These are phyloP conservation scores for Tricholoma furcatifolium DNA, from an alignment of 768 basidiomycete genomes.

Conservation along the genomic window DNA sequence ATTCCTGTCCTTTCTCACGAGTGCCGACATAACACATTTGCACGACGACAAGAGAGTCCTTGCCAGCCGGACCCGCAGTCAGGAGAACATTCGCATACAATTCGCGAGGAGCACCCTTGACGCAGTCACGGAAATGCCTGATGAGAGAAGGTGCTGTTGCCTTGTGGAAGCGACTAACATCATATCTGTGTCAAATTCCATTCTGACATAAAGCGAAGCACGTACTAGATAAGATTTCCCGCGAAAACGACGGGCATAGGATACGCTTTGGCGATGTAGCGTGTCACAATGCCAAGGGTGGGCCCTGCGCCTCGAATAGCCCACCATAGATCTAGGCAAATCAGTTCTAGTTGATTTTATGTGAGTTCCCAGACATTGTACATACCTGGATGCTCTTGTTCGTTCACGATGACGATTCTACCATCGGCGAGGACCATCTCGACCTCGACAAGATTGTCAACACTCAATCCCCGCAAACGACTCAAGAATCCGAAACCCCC, in stretches of 20 bases:
- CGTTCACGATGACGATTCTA: slow-evolving; percentile 73
- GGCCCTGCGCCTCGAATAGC: slow-evolving; percentile 83
- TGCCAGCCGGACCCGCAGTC: slow-evolving; percentile 83
- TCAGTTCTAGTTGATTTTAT: not conserved
- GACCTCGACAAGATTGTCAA: slow-evolving; percentile 88
- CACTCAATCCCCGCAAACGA: slow-evolving; percentile 78
- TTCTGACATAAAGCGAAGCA: slow-evolving; percentile 7
- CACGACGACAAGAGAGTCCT: slow-evolving; percentile 85
- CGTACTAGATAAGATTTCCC: slow-evolving; percentile 90
- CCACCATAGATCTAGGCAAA: slow-evolving; percentile 76
- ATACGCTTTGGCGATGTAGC: slow-evolving; percentile 88
- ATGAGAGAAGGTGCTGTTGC: slow-evolving; percentile 87
- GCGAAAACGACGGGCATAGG: slow-evolving; percentile 91
- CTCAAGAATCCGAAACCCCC: slow-evolving; percentile 91
- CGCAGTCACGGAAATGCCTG: slow-evolving; percentile 89
- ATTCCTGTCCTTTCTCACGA: slow-evolving; percentile 70
- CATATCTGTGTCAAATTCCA: slow-evolving; percentile 4
- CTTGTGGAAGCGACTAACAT: slow-evolving; percentile 75
- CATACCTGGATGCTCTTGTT: slow-evolving; percentile 68
- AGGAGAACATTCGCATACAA: slow-evolving; percentile 89
- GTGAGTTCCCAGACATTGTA: not conserved
- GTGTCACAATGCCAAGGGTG: slow-evolving; percentile 78
- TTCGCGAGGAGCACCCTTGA: slow-evolving; percentile 84
- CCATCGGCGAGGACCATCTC: slow-evolving; percentile 94
- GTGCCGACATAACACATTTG: slow-evolving; percentile 90